Evolutionary conservation across 345 rosid genomes (phyloP).

Genomic region (Melastoma malabathricum): DNA sequence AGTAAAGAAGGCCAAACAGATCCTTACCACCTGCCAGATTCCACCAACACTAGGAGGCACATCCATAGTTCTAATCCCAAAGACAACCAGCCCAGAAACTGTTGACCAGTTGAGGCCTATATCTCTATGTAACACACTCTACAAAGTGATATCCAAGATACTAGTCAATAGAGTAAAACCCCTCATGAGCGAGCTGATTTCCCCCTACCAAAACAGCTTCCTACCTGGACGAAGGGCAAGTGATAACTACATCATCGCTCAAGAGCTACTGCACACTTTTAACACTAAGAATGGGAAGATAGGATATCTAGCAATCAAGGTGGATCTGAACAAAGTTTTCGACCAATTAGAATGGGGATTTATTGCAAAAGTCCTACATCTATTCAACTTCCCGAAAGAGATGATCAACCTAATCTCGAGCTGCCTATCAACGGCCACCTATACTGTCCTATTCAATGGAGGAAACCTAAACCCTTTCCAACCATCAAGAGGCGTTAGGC

Average conservation of each 20-base stretch:
- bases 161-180: not conserved
- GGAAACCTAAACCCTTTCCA: no score
- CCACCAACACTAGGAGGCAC: no score
- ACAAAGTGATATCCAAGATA: not conserved
- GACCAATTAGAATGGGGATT: not conserved
- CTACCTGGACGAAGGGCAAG: not conserved
- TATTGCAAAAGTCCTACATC: fast-evolving
- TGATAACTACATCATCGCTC: not conserved
- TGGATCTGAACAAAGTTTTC: not conserved
- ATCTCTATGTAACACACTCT: not conserved
- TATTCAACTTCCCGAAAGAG: no score
- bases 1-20: no score
- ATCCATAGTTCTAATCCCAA: not conserved
- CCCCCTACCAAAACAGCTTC: not conserved
- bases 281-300: not conserved
- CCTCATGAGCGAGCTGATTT: not conserved
- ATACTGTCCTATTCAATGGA: no score
- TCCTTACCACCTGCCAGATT: no score
- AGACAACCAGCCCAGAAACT: not conserved
- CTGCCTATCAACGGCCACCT: no score
- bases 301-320: not conserved
- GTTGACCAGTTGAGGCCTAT: not conserved
- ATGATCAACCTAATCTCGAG: no score
- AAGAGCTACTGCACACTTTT: not conserved
- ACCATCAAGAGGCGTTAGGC: not conserved